A percentile compares a stretch with the other conserved stretches of the same genome.
phyloP scores from a whole-genome alignment of 371 early-diverging fungal species.

The Mortierella sp. region DNA sequence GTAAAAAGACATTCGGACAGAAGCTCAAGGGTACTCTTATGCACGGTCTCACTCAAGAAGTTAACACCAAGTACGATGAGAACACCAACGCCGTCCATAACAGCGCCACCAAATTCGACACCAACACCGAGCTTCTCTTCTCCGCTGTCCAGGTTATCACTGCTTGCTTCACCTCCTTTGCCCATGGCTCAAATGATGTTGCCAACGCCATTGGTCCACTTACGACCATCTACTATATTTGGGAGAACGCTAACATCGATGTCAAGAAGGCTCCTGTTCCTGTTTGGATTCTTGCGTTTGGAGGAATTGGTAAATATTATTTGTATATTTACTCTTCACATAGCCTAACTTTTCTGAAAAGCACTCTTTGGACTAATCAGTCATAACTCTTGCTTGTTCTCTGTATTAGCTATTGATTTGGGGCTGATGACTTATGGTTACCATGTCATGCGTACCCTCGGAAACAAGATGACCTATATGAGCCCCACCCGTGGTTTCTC shows the following conservation, averaged over 20 bases:
- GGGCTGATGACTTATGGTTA: constrained; percentile 83
- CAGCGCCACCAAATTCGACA: constrained; percentile 77
- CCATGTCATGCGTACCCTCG: constrained; percentile 80
- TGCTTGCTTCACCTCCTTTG: constrained; percentile 88
- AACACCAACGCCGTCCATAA: constrained; percentile 69
- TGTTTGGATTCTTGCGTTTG: constrained; percentile 83
- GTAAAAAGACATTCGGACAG: constrained; percentile 15
- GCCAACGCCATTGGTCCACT: constrained; percentile 91
- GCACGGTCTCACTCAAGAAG: constrained; percentile 71
- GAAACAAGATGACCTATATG: constrained; percentile 89
- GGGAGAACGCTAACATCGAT: constrained; percentile 69
- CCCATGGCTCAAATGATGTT: constrained; percentile 94
- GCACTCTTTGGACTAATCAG: no score
- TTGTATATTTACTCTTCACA: no score
- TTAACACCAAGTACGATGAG: constrained; percentile 60
- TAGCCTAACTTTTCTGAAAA: no score
- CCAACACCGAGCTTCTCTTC: constrained; percentile 86
- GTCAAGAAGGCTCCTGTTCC: constrained; percentile 70
- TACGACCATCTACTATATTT: constrained; percentile 77
- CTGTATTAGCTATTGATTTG: constrained; percentile 70
- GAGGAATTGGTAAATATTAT: constrained; percentile 65
- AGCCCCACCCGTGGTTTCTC: constrained; percentile 88
- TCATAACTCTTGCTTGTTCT: no score
- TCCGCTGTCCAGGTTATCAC: constrained; percentile 89
- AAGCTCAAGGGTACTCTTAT: constrained; percentile 35